phyloP scores from a whole-genome alignment of 768 basidiomycete genomes.

The Amanita fuliginea region DNA sequence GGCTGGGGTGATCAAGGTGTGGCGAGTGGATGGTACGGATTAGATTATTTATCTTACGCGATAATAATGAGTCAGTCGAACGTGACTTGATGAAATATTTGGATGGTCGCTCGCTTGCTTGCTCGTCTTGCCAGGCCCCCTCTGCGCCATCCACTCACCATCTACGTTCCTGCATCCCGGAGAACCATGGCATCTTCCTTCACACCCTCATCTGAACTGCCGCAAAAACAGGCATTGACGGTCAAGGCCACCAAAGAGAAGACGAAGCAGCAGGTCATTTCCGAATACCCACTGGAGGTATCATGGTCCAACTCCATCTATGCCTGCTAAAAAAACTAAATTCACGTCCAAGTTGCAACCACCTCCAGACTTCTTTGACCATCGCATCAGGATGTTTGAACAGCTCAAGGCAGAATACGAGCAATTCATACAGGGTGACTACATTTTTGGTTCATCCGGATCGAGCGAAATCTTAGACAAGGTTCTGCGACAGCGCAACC shows the following conservation, averaged over 20 bases:
- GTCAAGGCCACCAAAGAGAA: too few relatives aligned
- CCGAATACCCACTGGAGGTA: conserved; percentile 59
- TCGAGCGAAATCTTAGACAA: conserved; percentile 3
- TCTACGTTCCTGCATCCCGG: conserved; percentile 14
- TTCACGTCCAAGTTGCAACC: conserved; percentile 53
- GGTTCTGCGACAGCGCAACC: conserved; percentile 47
- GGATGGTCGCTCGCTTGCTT: conserved; percentile 22
- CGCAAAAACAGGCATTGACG: conserved; percentile 27
- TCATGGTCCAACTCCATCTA: conserved; percentile 6
- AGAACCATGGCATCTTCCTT: conserved; percentile 44
- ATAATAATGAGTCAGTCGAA: conserved; percentile 9
- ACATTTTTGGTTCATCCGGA: not conserved
- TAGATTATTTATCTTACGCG: conserved; percentile 3
- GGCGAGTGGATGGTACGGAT: conserved; percentile 55
- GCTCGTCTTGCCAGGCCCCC: conserved; percentile 22
- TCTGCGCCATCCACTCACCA: conserved; percentile 7
- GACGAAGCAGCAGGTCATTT: conserved; percentile 22
- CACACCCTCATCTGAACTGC: conserved; percentile 44
- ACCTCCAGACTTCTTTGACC: conserved; percentile 77
- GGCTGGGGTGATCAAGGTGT: conserved; percentile 84
- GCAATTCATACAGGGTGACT: conserved; percentile 62
- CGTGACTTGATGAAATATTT: conserved; percentile 29
- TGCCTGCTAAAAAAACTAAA: not conserved
- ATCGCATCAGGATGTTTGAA: conserved; percentile 85
- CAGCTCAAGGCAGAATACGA: conserved; percentile 78